Percentiles rank a stretch among this genome's conserved stretches.
Evolutionary conservation across 148 eudicot species (phyloP).

Genomic region (Arctostaphylos glauca): DNA sequence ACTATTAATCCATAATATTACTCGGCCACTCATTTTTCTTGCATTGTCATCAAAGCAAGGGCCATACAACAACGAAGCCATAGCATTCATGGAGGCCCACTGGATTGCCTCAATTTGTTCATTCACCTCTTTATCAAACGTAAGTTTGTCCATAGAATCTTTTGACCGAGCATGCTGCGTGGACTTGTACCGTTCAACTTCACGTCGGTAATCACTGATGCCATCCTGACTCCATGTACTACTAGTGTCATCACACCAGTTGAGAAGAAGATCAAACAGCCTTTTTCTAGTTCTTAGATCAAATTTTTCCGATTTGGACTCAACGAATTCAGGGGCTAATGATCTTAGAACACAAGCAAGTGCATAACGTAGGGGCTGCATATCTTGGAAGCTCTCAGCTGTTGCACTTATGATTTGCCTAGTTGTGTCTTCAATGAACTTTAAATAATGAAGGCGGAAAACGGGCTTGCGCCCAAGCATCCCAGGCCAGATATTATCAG

Average conservation of each 20-base stretch:
- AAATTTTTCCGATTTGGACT: constrained; percentile 91
- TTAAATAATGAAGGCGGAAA: constrained; percentile 89
- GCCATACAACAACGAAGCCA: constrained; percentile 94
- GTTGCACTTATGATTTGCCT: constrained; percentile 64
- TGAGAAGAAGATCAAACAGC: constrained; percentile 86
- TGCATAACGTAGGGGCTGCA: constrained; percentile 92
- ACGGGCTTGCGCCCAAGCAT: constrained; percentile 88
- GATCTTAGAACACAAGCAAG: constrained; percentile 89
- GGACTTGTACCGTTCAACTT: constrained; percentile 93
- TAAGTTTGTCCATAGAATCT: constrained; percentile 92
- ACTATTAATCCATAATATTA: constrained; percentile 95
- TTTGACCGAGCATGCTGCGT: constrained; percentile 88
- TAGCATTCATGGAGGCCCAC: constrained; percentile 97
- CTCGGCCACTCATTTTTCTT: constrained; percentile 96
- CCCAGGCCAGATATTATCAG: constrained; percentile 98
- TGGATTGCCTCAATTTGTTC: constrained; percentile 99
- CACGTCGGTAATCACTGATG: constrained; percentile 86
- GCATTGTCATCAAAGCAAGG: constrained; percentile 99
- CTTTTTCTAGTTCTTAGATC: constrained; percentile 86
- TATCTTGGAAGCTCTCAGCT: constrained; percentile 78
- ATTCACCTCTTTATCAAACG: constrained; percentile 86
- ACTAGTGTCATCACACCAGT: constrained; percentile 90
- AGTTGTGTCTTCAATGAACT: constrained; percentile 89
- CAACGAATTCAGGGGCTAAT: constrained; percentile 98
- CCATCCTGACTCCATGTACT: constrained; percentile 89